phyloP scores from a whole-genome alignment of 2,329 filamentous ascomycete species.

The Epichloe glyceriae region DNA sequence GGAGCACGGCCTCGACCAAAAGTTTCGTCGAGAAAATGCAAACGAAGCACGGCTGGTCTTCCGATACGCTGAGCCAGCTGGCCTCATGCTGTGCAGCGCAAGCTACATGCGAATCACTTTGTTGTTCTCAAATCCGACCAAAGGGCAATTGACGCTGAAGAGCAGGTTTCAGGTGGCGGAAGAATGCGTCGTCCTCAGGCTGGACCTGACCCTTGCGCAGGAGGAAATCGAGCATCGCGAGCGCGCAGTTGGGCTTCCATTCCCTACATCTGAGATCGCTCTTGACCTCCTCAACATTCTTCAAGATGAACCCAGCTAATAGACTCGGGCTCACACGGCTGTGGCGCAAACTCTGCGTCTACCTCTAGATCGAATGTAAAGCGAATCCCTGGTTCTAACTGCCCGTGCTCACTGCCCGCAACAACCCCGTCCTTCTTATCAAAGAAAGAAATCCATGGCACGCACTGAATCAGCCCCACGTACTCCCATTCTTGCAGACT shows the following conservation, averaged over 20 bases:
- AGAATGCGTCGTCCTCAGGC: conserved; percentile 12
- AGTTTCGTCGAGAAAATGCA: background rate
- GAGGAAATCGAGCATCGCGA: conserved; percentile 27
- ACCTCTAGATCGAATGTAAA: conserved; percentile 24
- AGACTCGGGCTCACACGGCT: conserved; percentile 13
- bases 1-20: background rate
- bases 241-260: conserved; percentile 28
- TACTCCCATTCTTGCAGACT: conserved; percentile 8
- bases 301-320: conserved; percentile 18
- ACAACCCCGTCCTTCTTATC: conserved; percentile 18
- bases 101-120: background rate
- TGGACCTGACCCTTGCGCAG: conserved; percentile 17
- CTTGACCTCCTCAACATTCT: conserved; percentile 18
- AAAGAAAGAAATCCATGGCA: conserved; percentile 20
- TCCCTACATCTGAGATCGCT: conserved; percentile 11
- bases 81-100: background rate
- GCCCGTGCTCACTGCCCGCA: conserved; percentile 18
- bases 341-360: conserved; percentile 11
- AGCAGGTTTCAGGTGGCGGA: conserved; percentile 10
- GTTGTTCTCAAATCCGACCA: background rate
- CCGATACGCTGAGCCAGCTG: background rate
- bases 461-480: conserved; percentile 14
- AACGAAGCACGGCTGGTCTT: background rate
- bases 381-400: conserved; percentile 25
- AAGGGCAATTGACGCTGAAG: conserved; percentile 18